A percentile compares a stretch with the other conserved stretches of the same genome.
Conservation (phyloP, 352 stramenopile genomes). For the Globisporangium okanoganense region DNA sequence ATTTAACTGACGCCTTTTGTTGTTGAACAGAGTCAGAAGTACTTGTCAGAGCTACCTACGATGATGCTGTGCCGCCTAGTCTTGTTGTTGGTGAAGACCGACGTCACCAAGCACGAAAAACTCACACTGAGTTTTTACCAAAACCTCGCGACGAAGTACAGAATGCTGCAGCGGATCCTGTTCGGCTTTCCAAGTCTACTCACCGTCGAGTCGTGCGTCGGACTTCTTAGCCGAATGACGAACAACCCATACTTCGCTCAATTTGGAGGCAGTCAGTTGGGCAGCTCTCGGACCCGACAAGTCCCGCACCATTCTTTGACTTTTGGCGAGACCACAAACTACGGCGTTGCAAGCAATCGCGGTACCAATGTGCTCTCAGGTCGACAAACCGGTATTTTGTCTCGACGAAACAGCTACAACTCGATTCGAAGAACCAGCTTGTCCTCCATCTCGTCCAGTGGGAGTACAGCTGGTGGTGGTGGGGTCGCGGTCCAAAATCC, state of each 20-base stretch:
- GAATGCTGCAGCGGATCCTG: slow-evolving; percentile 75
- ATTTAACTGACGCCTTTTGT: neutral
- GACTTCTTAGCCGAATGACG: slow-evolving; percentile 73
- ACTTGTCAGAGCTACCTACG: slow-evolving; percentile 63
- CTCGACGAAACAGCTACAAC: slow-evolving; percentile 22
- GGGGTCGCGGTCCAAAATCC: slow-evolving; percentile 61
- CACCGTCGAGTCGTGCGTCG: slow-evolving; percentile 71
- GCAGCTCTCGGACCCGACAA: slow-evolving; percentile 39
- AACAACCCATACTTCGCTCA: slow-evolving; percentile 59
- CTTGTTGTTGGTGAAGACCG: slow-evolving; percentile 55
- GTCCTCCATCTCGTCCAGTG: slow-evolving; percentile 43
- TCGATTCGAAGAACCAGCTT: slow-evolving; percentile 18
- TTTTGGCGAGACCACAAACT: slow-evolving; percentile 60
- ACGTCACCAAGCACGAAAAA: slow-evolving; percentile 59
- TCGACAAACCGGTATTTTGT: slow-evolving; percentile 21
- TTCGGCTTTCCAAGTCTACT: slow-evolving; percentile 68
- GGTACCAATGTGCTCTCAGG: slow-evolving; percentile 16
- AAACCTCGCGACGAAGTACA: slow-evolving; percentile 62
- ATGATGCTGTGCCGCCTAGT: slow-evolving; percentile 83
- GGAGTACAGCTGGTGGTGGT: slow-evolving; percentile 21
- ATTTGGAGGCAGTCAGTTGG: slow-evolving; percentile 38
- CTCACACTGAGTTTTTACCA: slow-evolving; percentile 65
- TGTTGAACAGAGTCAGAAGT: slow-evolving; percentile 39
- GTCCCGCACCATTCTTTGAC: slow-evolving; percentile 47
- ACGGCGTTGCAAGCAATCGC: slow-evolving; percentile 27